Percentiles rank a stretch among this genome's conserved stretches.
Conservation (phyloP, 148 eudicot species). For the Chenopodium formosanum region DNA sequence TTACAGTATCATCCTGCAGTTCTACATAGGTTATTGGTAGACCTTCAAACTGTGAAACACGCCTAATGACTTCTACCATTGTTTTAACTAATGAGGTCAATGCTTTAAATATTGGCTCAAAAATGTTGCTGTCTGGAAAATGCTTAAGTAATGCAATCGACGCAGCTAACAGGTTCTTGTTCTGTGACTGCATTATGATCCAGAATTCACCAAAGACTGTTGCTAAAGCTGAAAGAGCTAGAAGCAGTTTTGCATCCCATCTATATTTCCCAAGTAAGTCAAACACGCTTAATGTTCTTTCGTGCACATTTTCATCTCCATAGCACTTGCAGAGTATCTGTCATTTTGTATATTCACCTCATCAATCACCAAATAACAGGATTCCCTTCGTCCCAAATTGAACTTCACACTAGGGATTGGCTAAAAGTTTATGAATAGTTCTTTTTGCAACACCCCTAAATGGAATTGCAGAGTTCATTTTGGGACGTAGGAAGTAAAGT, state of each 20-base stretch:
- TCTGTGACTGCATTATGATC: slow-evolving; percentile 45
- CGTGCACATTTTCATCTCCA: slow-evolving; percentile 35
- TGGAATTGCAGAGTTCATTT: not conserved
- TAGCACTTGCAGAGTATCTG: slow-evolving; percentile 48
- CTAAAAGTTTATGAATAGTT: not conserved
- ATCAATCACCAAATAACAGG: not conserved
- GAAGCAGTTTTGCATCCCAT: slow-evolving; percentile 69
- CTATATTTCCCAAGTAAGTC: slow-evolving; percentile 42
- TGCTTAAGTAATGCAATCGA: slow-evolving; percentile 46
- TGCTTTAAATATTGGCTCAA: slow-evolving; percentile 40
- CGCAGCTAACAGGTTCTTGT: slow-evolving; percentile 47
- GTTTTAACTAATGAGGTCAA: slow-evolving; percentile 32
- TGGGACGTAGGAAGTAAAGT: not conserved
- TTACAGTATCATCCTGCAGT: slow-evolving; percentile 33
- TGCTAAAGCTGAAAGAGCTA: slow-evolving; percentile 56
- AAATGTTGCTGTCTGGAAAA: slow-evolving; percentile 26
- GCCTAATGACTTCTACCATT: slow-evolving; percentile 41
- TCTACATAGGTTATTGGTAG: slow-evolving; percentile 37
- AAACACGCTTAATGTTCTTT: slow-evolving; percentile 41
- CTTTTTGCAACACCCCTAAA: not conserved
- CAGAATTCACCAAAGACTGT: slow-evolving; percentile 50
- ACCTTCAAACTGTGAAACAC: slow-evolving; percentile 40
- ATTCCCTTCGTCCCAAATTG: not conserved
- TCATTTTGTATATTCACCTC: slow-evolving; percentile 2
- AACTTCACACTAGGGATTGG: not conserved